These are phyloP conservation scores for Penicillium robsamsonii DNA, from an alignment of 495 filamentous ascomycete genomes.

Conservation along the genomic window DNA sequence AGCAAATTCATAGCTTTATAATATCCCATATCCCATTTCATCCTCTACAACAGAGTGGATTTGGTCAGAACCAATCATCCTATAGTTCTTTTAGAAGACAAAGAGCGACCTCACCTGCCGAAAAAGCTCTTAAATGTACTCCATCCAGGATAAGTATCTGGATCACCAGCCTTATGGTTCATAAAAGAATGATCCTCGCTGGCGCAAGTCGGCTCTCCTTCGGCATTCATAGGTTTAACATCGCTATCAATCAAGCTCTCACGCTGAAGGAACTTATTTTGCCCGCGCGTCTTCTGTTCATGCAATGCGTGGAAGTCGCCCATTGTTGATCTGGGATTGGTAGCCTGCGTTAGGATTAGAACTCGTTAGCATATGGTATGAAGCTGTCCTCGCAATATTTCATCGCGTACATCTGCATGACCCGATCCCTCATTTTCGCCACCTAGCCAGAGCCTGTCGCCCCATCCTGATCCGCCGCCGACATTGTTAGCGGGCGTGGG, in stretches of 20 bases:
- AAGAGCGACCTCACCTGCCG: slow-evolving; percentile 20
- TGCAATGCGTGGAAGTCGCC: slow-evolving; percentile 30
- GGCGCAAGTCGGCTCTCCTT: slow-evolving; percentile 23
- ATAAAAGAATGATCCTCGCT: slow-evolving; percentile 42
- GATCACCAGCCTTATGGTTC: slow-evolving; percentile 31
- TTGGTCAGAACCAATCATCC: neutral
- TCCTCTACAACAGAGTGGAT: neutral
- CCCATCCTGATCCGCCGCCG: slow-evolving; percentile 22
- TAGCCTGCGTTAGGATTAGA: slow-evolving; percentile 16
- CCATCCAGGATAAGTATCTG: slow-evolving; percentile 38
- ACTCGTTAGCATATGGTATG: neutral
- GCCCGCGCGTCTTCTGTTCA: slow-evolving; percentile 35
- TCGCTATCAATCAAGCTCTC: slow-evolving; percentile 11
- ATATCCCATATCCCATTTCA: neutral
- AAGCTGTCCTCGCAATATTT: too few species aligned
- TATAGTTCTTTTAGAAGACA: neutral
- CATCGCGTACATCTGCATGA: slow-evolving; percentile 27
- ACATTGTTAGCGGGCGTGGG: slow-evolving; percentile 39
- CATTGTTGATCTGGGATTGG: slow-evolving; percentile 26
- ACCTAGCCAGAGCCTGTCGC: slow-evolving; percentile 23
- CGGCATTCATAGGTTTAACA: slow-evolving; percentile 7
- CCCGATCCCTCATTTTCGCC: slow-evolving; percentile 25
- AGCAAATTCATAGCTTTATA: neutral
- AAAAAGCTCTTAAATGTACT: slow-evolving; percentile 23
- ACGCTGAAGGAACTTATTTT: slow-evolving; percentile 23